Evolutionary conservation across 345 rosid genomes (phyloP).

Genomic region (Aquilaria malaccensis): DNA sequence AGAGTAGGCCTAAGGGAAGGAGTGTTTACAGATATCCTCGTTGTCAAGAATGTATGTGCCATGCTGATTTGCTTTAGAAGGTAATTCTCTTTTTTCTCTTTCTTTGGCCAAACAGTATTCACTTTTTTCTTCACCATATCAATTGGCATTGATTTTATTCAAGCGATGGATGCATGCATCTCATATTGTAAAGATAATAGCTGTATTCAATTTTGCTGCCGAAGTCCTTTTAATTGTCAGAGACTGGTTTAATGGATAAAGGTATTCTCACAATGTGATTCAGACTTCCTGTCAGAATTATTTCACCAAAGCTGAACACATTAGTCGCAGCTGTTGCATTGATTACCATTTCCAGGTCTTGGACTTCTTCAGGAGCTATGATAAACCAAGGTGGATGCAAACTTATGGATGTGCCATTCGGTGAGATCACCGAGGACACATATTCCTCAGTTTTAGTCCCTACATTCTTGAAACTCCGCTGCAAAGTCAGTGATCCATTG

Average conservation of each 20-base stretch:
- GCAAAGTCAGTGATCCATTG: slow-evolving; percentile 26
- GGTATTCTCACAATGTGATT: slow-evolving; percentile 69
- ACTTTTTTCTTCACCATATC: neutral
- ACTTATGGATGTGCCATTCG: slow-evolving; percentile 50
- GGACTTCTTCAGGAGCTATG: slow-evolving; percentile 32
- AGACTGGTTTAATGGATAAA: slow-evolving; percentile 37
- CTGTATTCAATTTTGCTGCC: too few species aligned
- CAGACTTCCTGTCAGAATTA: slow-evolving; percentile 61
- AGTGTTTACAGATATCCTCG: slow-evolving; percentile 85
- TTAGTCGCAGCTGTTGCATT: slow-evolving; percentile 29
- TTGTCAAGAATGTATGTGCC: slow-evolving; percentile 87
- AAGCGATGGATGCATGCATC: neutral
- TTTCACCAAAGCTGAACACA: slow-evolving; percentile 60
- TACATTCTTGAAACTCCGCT: slow-evolving; percentile 52
- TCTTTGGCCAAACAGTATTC: neutral
- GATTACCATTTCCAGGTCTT: slow-evolving; percentile 43
- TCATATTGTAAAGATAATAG: neutral
- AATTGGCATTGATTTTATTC: neutral
- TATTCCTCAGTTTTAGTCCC: slow-evolving; percentile 47
- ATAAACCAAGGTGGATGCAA: slow-evolving; percentile 61
- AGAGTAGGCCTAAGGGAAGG: slow-evolving; percentile 70
- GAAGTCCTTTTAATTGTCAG: neutral
- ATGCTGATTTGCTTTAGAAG: slow-evolving; percentile 2
- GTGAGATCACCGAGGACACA: slow-evolving; percentile 39
- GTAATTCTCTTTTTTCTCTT: neutral